Conservation (phyloP, 1,284 basidiomycete species). For the Apiotrichum montevideense region DNA sequence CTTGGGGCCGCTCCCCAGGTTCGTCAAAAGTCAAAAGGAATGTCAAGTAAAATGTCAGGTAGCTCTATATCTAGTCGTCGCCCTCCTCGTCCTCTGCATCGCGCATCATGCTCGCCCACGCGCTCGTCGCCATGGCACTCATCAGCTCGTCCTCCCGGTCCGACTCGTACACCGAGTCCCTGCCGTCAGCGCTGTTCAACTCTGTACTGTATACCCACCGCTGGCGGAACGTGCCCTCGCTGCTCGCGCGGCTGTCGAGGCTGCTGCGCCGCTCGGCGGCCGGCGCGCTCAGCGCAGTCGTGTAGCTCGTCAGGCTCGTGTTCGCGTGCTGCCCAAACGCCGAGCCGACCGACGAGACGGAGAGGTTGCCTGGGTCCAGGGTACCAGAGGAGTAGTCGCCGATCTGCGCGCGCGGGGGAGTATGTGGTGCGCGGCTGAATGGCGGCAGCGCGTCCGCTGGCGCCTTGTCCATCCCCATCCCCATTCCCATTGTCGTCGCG, state of each 20-base stretch:
- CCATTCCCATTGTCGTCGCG: no score
- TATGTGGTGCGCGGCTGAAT: background rate
- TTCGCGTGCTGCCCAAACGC: background rate
- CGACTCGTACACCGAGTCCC: constrained; percentile 8
- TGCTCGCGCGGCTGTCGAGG: background rate
- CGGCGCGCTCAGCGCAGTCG: background rate
- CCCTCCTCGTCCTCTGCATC: constrained; percentile 33
- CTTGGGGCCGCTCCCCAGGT: no score
- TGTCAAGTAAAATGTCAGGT: no score
- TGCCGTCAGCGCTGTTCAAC: background rate
- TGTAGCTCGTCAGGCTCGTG: background rate
- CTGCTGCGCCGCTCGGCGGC: background rate
- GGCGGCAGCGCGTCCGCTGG: no score
- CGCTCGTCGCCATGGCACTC: constrained; percentile 29
- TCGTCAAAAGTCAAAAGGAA: no score
- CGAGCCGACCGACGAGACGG: background rate
- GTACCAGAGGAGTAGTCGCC: background rate
- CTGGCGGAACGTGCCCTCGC: background rate
- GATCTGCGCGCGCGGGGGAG: background rate
- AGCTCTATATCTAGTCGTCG: background rate
- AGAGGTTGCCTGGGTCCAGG: background rate
- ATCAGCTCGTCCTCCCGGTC: constrained; percentile 21
- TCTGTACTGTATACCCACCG: no score
- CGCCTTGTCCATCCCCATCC: no score
- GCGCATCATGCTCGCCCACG: constrained; percentile 47